These are phyloP conservation scores for Syzygium malaccense DNA, from an alignment of 441 rosid genomes.

Conservation along the genomic window DNA sequence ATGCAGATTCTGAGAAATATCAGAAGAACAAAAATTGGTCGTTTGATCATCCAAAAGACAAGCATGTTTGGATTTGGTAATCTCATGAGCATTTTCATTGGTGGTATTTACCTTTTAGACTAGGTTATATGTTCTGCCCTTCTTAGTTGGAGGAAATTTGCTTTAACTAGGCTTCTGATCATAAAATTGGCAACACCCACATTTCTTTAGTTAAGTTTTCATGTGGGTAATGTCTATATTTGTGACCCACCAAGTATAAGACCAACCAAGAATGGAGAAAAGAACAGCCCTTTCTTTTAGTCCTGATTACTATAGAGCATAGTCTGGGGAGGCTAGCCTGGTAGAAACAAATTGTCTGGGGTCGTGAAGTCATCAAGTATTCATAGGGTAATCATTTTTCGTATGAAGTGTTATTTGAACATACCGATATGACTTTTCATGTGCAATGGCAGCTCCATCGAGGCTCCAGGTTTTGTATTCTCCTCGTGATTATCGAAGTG, in stretches of 20 bases:
- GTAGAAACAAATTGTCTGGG: background rate
- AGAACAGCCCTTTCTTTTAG: background rate
- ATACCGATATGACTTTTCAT: background rate
- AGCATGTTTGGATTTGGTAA: conserved; percentile 97
- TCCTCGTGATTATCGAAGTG: conserved; percentile 78
- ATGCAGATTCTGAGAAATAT: conserved; percentile 35
- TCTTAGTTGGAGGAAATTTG: background rate
- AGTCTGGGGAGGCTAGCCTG: background rate
- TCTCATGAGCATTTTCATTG: background rate
- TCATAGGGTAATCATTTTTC: background rate
- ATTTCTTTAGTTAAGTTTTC: background rate
- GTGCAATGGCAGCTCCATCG: conserved; percentile 54
- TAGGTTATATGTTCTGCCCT: background rate
- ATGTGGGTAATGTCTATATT: background rate
- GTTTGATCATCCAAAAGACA: conserved; percentile 54
- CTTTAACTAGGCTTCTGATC: background rate
- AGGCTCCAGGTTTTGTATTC: conserved; percentile 70
- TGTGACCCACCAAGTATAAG: background rate
- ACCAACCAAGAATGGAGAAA: background rate
- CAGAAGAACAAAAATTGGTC: conserved; percentile 67
- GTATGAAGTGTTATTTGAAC: background rate
- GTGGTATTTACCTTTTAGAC: background rate
- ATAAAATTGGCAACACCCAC: background rate
- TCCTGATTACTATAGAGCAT: background rate
- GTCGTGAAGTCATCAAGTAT: background rate